Evolutionary conservation across 352 stramenopile species (phyloP).

Genomic region (Phytophthora chlamydospora): DNA sequence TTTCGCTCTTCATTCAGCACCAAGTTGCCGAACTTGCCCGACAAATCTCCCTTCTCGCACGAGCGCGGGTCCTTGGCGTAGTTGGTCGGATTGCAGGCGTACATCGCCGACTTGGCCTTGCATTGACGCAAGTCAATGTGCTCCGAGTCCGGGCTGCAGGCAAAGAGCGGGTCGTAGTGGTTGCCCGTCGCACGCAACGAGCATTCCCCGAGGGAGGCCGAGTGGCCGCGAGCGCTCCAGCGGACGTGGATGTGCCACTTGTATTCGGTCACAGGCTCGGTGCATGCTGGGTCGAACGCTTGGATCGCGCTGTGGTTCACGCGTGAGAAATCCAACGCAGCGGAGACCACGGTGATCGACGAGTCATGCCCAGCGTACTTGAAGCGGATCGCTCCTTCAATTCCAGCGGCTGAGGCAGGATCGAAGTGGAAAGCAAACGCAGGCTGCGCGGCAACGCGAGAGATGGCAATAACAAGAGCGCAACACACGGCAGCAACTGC

Average conservation of each 20-base stretch:
- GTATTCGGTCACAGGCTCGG: slow-evolving; percentile 31
- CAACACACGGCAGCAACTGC: slow-evolving; percentile 2
- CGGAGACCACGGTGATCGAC: slow-evolving; percentile 31
- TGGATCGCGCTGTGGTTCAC: slow-evolving; percentile 32
- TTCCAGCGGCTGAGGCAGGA: slow-evolving; percentile 19
- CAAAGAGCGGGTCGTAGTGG: slow-evolving; percentile 60
- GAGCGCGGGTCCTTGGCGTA: slow-evolving; percentile 37
- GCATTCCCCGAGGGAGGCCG: slow-evolving; percentile 43
- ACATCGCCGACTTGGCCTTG: slow-evolving; percentile 29
- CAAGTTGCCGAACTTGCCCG: slow-evolving; percentile 51
- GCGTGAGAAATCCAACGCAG: slow-evolving; percentile 44
- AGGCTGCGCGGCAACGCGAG: slow-evolving; percentile 3
- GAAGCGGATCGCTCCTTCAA: slow-evolving; percentile 31
- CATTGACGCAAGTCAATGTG: slow-evolving; percentile 36
- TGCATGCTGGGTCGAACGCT: slow-evolving; percentile 33
- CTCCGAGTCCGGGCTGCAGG: slow-evolving; percentile 56
- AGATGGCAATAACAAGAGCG: background rate
- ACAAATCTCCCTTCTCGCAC: slow-evolving; percentile 63
- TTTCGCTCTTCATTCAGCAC: slow-evolving; percentile 27
- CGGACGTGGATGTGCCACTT: slow-evolving; percentile 57
- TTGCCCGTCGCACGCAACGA: slow-evolving; percentile 41
- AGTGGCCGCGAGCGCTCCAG: slow-evolving; percentile 30
- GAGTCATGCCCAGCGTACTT: slow-evolving; percentile 27
- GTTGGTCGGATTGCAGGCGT: slow-evolving; percentile 43
- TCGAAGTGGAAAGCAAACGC: slow-evolving; percentile 36